These are phyloP conservation scores for Debaryomyces robertsiae DNA, from an alignment of 1,139 yeast genomes.

Conservation along the genomic window DNA sequence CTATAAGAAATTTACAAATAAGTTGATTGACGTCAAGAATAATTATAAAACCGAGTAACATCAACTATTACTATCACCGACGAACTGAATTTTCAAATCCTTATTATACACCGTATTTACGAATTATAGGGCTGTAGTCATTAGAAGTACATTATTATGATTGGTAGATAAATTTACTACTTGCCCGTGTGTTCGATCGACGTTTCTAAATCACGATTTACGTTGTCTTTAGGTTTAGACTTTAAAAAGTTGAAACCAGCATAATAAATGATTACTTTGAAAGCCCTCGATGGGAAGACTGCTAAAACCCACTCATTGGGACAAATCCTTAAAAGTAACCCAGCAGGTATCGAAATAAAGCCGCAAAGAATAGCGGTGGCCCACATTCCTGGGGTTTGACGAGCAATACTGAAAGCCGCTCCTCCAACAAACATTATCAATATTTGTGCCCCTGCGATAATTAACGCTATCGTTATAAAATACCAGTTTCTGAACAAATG, in stretches of 20 bases:
- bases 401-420: slow-evolving; percentile 81
- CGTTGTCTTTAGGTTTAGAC: slow-evolving; percentile 29
- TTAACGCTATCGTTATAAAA: slow-evolving; percentile 66
- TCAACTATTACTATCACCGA: too few species aligned
- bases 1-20: slow-evolving; percentile 46
- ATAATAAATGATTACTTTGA: slow-evolving; percentile 47
- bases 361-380: slow-evolving; percentile 87
- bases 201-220: slow-evolving; percentile 27
- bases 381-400: slow-evolving; percentile 88
- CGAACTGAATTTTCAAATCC: too few species aligned
- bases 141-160: too few species aligned
- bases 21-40: slow-evolving; percentile 12
- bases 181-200: neutral
- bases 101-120: neutral
- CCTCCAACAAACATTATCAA: slow-evolving; percentile 97
- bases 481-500: slow-evolving; percentile 82
- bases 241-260: slow-evolving; percentile 50
- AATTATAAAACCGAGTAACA: neutral
- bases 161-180: too few species aligned
- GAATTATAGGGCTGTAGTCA: too few species aligned
- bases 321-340: slow-evolving; percentile 68
- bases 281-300: slow-evolving; percentile 67
- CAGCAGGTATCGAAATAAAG: slow-evolving; percentile 77
- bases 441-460: slow-evolving; percentile 83
- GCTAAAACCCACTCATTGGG: slow-evolving; percentile 80